Evolutionary conservation across 2,329 filamentous ascomycete species (phyloP).

Genomic region (Penicillium italicum): DNA sequence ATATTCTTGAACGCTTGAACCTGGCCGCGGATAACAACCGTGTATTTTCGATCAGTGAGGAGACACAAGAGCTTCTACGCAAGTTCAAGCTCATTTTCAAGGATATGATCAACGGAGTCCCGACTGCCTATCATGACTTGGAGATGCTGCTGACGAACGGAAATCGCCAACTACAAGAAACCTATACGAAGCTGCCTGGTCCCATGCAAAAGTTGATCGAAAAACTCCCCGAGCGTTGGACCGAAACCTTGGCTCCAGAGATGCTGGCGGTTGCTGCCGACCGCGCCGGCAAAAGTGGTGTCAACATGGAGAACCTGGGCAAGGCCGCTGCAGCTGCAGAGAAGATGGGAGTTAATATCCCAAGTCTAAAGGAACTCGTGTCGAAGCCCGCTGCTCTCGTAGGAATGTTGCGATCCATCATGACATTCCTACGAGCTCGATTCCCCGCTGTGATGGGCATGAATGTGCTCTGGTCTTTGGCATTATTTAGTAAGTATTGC

Average conservation of each 20-base stretch:
- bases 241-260: constrained; percentile 71
- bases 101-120: constrained; percentile 86
- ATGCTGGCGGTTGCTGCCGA: constrained; percentile 74
- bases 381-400: constrained; percentile 84
- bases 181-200: constrained; percentile 65
- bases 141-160: constrained; percentile 62
- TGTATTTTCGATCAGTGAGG: constrained; percentile 77
- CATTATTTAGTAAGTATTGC: constrained; percentile 69
- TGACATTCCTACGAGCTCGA: constrained; percentile 78
- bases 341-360: constrained; percentile 64
- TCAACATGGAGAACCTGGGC: constrained; percentile 53
- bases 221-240: constrained; percentile 77
- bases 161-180: constrained; percentile 61
- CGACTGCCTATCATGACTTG: constrained; percentile 91
- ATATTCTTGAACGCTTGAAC: constrained; percentile 79
- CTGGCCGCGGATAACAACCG: constrained; percentile 80
- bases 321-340: constrained; percentile 57
- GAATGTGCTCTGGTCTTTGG: constrained; percentile 86
- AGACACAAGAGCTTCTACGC: constrained; percentile 75
- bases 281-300: constrained; percentile 57
- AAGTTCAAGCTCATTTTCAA: constrained; percentile 88
- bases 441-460: constrained; percentile 91
- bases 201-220: constrained; percentile 84
- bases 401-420: constrained; percentile 80
- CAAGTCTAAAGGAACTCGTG: constrained; percentile 72